phyloP scores from a whole-genome alignment of 75 land plant genomes.

The Cryptomeria japonica region DNA sequence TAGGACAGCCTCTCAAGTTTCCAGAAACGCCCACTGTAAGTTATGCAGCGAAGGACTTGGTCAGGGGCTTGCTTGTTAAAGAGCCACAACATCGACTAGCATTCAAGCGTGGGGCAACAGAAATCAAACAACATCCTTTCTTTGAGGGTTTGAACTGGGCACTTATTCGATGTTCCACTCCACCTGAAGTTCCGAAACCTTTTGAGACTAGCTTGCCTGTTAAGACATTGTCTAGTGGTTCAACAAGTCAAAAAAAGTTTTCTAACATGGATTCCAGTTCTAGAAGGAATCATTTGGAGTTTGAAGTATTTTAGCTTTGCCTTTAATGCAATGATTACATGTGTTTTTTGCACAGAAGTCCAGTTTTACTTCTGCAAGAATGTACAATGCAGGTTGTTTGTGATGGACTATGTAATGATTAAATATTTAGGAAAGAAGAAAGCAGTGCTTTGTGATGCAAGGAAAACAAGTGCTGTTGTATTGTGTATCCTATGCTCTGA shows the following conservation, averaged over 20 bases:
- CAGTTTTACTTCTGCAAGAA: constrained; percentile 9
- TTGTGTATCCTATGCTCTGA: constrained; percentile 1
- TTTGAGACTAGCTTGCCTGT: constrained; percentile 19
- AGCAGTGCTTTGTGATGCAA: constrained; percentile 11
- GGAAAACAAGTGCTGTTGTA: constrained; percentile 15
- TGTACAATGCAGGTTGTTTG: constrained; percentile 11
- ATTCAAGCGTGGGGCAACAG: constrained; percentile 53
- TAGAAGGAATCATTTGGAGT: constrained; percentile 32
- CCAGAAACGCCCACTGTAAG: constrained; percentile 57
- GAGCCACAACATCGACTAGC: constrained; percentile 65
- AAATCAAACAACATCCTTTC: constrained; percentile 69
- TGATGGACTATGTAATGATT: constrained; percentile 14
- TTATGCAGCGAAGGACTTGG: constrained; percentile 54
- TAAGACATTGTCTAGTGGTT: neutral
- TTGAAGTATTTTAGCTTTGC: constrained; percentile 47
- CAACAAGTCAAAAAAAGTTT: constrained; percentile 14
- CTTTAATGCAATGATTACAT: neutral
- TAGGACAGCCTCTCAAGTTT: constrained; percentile 71
- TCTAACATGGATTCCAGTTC: constrained; percentile 12
- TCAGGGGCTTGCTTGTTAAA: constrained; percentile 59
- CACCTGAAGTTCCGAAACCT: constrained; percentile 53
- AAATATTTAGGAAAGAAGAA: constrained; percentile 14
- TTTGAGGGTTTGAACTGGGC: constrained; percentile 75
- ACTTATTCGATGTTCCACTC: constrained; percentile 54
- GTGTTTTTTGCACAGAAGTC: constrained; percentile 6